A percentile compares a stretch with the other conserved stretches of the same genome.
Conservation (phyloP, 768 basidiomycete genomes). For the Mrakia blollopis region DNA sequence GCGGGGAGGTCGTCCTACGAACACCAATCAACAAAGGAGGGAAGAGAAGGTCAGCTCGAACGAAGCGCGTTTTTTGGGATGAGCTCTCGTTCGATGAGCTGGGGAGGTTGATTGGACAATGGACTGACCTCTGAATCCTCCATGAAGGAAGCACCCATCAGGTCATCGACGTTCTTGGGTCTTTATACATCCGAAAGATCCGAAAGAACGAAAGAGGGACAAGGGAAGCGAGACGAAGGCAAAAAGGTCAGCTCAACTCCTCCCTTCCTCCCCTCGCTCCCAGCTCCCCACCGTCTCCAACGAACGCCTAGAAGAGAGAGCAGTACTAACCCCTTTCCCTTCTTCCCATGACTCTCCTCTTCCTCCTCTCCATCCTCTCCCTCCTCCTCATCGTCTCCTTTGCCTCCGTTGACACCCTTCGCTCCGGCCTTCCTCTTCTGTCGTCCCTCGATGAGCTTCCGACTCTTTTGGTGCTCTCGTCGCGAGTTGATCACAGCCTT, state of each 20-base stretch:
- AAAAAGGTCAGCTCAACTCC: background rate
- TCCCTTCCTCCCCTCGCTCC: background rate
- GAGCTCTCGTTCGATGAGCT: background rate
- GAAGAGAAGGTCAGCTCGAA: constrained; percentile 35
- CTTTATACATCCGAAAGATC: no score
- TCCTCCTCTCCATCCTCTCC: constrained; percentile 6
- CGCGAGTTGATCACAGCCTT: constrained; percentile 79
- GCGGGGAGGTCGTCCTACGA: constrained; percentile 27
- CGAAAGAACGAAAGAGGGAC: background rate
- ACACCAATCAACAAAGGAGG: no score
- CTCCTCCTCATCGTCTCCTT: constrained; percentile 26
- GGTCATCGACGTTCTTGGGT: constrained; percentile 60
- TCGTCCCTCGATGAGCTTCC: constrained; percentile 64
- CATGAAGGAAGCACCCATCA: constrained; percentile 70
- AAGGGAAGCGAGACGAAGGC: background rate
- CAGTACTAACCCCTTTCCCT: constrained; percentile 9
- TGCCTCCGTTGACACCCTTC: constrained; percentile 31
- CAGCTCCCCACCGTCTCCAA: background rate
- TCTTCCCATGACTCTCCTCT: background rate
- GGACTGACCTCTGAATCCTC: constrained; percentile 53
- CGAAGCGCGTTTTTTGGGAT: background rate
- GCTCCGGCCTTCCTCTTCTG: constrained; percentile 46
- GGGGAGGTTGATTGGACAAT: background rate
- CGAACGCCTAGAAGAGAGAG: background rate
- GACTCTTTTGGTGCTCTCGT: constrained; percentile 70